Conservation (phyloP, 169 alveolate species). For the Plasmodium sp. region DNA sequence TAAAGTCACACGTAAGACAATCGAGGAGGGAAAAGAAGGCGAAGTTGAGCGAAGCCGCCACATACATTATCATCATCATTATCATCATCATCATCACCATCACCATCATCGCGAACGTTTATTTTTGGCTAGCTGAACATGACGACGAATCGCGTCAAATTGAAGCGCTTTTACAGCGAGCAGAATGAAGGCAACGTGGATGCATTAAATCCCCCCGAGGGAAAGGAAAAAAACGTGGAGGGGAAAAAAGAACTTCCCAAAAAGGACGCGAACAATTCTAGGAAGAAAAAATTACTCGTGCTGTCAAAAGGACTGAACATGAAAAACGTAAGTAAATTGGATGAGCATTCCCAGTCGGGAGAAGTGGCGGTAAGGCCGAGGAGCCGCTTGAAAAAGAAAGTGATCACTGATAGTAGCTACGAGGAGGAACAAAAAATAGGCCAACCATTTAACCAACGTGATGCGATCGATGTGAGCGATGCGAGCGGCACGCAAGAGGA, state of each 20-base stretch:
- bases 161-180: background rate
- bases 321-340: slow-evolving; percentile 11
- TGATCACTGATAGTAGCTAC: background rate
- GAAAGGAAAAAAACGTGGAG: background rate
- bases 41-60: background rate
- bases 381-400: slow-evolving; percentile 7
- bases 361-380: background rate
- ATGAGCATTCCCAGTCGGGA: background rate
- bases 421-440: background rate
- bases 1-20: background rate
- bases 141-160: background rate
- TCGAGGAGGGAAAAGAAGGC: background rate
- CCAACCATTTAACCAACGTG: background rate
- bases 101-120: background rate
- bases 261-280: background rate
- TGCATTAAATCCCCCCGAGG: background rate
- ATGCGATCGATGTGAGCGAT: background rate
- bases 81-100: too few species aligned
- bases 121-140: background rate
- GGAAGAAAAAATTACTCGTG: slow-evolving; percentile 18
- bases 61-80: background rate
- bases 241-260: background rate
- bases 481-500: background rate
- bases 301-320: slow-evolving; percentile 26
- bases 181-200: background rate